Base-by-base conservation (phyloP, 192 early-diverging fungal species). In the Rhizoclosmatium sp. region DNA sequence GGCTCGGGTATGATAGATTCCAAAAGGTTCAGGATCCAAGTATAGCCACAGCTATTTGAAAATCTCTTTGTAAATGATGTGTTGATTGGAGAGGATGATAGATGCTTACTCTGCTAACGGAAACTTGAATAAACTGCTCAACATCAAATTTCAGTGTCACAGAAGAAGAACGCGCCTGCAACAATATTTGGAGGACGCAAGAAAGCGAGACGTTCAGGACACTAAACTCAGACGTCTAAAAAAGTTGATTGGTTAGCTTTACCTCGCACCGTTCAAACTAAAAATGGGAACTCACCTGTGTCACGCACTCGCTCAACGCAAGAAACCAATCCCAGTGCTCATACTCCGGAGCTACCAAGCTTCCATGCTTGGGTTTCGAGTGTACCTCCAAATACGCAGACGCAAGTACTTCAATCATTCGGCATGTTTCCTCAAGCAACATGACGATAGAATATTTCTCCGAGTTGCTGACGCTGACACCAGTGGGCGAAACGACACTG, bases 1-100 rank as follows among this genome's bases (percentile, higher is more conserved):
- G 0, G 88, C 87, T 4, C 91, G 87, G 12, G 86, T 75, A 69
- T 96, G 94, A 47, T 89, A 78, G 0, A 87, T 76, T 31, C 65
- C 48, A 86, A 76, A 14, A 84, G 81, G 39, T 19, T 86, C 84
- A 2, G 93, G 85, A 7, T 82, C 80, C 21, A 97, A 80, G 60
- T 89, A 92, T 3, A 71, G 71, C 96, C 96, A 97, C 4, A 92
- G 81, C 71, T 86, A 79, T 48, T 75, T 64, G 31, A 31, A 31
- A 31, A 31, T 58, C 54, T n/a, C n/a, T n/a, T 16, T 58, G 54
- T 31, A 31, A 31, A 31, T 31, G 31, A 31, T 31, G 31, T 31
- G 31, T 31, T 31, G 31, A 31, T 31, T 31, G 31, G 31, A 31
- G 31, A 31, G 56, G 12, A 16, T 58, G 56, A 58, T 46, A 69